These are phyloP conservation scores for Salinomyces thailandicus DNA, from an alignment of 2,329 filamentous ascomycete genomes.

Conservation along the genomic window DNA sequence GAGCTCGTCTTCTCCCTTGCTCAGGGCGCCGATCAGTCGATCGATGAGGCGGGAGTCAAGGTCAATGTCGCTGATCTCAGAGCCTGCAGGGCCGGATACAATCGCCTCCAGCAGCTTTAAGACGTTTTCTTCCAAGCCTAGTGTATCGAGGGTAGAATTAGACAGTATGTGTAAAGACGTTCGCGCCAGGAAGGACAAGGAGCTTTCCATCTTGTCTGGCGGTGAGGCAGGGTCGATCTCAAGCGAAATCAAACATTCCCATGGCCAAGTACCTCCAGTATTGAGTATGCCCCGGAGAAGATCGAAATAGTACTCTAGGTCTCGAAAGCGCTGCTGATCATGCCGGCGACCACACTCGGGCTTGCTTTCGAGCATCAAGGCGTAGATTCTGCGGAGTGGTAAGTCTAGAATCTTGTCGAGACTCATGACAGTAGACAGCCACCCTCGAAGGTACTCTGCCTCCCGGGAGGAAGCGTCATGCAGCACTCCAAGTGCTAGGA, in stretches of 20 bases:
- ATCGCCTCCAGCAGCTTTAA: slow-evolving; percentile 1
- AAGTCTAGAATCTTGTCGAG: slow-evolving; percentile 39
- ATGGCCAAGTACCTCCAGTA: slow-evolving; percentile 37
- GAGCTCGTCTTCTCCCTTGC: slow-evolving; percentile 10
- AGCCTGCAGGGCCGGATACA: slow-evolving; percentile 2
- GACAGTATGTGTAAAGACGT: slow-evolving; percentile 1
- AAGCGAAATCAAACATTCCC: slow-evolving; percentile 13
- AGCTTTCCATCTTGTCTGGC: slow-evolving; percentile 5
- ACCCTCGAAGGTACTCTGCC: slow-evolving; percentile 66
- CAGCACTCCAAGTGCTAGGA: slow-evolving; percentile 71
- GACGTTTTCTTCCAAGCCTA: neutral
- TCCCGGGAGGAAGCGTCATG: slow-evolving; percentile 61
- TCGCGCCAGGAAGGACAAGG: slow-evolving; percentile 1
- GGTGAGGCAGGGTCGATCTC: slow-evolving; percentile 8
- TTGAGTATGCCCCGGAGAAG: slow-evolving; percentile 63
- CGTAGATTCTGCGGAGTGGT: slow-evolving; percentile 9
- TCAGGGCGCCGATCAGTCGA: slow-evolving; percentile 14
- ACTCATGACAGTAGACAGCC: slow-evolving; percentile 57
- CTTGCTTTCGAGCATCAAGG: neutral
- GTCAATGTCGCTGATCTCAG: slow-evolving; percentile 12
- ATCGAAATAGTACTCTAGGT: slow-evolving; percentile 66
- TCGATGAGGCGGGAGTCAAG: slow-evolving; percentile 20
- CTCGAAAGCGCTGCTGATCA: slow-evolving; percentile 33
- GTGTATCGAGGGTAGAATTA: slow-evolving; percentile 12
- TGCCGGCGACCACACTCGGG: slow-evolving; percentile 1